Evolutionary conservation across 2,329 filamentous ascomycete genomes (phyloP), one percentile per base, ranked within the genome.

Genomic region (Colletotrichum eleusines): DNA sequence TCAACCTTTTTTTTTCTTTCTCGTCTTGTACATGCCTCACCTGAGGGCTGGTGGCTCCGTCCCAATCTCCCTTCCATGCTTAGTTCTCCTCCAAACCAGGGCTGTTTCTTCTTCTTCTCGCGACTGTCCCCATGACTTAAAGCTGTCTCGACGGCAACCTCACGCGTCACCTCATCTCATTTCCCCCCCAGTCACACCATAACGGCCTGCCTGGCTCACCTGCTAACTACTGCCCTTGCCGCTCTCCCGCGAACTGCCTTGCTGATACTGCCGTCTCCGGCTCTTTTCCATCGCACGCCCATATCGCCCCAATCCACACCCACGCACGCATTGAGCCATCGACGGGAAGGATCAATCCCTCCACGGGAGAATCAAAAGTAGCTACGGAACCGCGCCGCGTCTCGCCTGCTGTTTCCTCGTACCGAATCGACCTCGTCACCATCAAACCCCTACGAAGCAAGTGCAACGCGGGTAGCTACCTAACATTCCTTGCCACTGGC

Each of bases 61-160:
- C 68, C 23, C 44, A 59, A 71, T 63, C 68, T 68, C 68, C 68
- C 68, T 71, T 71, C 58, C 68, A 66, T 71, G 67, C 64, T 68
- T 71, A 59, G 59, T 46, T 48, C 53, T 38, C 59, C 50, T 54
- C 44, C 64, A 38, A 23, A 28, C 58, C 44, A 38, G 23, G 44
- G 46, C 31, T 31, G 64, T 68, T 53, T 63, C 59, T 63, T 63
- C 60, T 71, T 71, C n/a, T 71, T 71, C 38, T 71, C 63, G 44
- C 63, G 42, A 50, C 58, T 61, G 38, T 26, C 58, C 48, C 35
- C 48, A 63, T 71, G 68, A 68, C 64, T 71, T 67, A 71, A 71
- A 63, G 61, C 61, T 68, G 68, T 71, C 58, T 68, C 51, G 64
- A 71, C 58, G 53, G 58, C 42, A 54, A 67, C 40, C 23, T 55